Evolutionary conservation across 306 rosid species (phyloP), one percentile per base, ranked within the genome.

Genomic region (Trichosanthes truncata): DNA sequence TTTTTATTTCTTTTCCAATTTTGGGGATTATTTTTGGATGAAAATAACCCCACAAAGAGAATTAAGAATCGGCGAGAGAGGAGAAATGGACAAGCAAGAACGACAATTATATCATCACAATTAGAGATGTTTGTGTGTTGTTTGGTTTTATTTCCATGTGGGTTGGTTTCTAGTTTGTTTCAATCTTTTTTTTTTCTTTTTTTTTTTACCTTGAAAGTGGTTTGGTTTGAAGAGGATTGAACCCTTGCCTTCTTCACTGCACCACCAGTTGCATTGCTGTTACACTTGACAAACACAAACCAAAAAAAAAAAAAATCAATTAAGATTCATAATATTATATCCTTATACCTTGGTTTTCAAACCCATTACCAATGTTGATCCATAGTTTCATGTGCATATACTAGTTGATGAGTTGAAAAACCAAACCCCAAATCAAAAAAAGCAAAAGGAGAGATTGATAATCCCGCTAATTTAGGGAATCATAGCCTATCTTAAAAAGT

Each of bases 241-340:
- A 91, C 94, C 89, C 98, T 93, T 71, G 99, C 97, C 89, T 93
- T 96, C 89, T 96, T 96, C 26, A 66, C 29, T 77, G 94, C 88
- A 91, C 98, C 99, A 85, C 96, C 97, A 81, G 63, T 85, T 83
- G 78, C 87, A 85, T 84, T 83, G 87, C 97, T 96, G 82, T 96
- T 93, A 77, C 98, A 86, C 99, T 95, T 62, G 33, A 25, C 60
- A 73, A 73, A 48, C 4, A 21, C 36, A 71, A 71, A 71, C 38
- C 7, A 25, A 20, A 56, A 56, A 20, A n/a, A 3, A 40, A 3
- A 69, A 11, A 41, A 45, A 43, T 45, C 33, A 45, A 69, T 69
- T n/a, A 6, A 41, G n/a, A 77, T 35, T 57, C 25, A 76, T 25
- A 33, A 20, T 53, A 20, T 6, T 20, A 18, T 53, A 53, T 51